These are phyloP conservation scores for Chlamydomonas urium DNA, from an alignment of 139 green algal genomes.

Conservation along the genomic window DNA sequence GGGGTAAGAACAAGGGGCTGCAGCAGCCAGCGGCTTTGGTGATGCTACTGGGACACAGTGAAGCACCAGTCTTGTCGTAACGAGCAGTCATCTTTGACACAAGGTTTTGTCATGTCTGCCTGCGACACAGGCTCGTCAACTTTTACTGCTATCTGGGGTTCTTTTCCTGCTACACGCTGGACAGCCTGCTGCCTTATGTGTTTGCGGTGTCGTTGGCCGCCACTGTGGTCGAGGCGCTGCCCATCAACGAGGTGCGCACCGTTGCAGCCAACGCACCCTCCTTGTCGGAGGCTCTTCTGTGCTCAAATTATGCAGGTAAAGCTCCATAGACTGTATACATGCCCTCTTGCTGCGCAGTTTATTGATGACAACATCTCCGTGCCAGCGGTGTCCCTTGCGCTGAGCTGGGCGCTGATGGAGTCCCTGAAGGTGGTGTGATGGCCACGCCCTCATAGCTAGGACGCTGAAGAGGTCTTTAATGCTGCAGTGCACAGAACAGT, in stretches of 20 bases:
- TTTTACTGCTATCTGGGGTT: conserved; percentile 54
- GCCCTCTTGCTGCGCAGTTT: neutral
- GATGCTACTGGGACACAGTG: neutral
- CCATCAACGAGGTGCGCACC: conserved; percentile 50
- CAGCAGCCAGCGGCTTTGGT: neutral
- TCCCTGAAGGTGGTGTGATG: too few relatives aligned
- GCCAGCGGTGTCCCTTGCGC: conserved; percentile 45
- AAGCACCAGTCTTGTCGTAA: too few relatives aligned
- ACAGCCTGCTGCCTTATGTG: conserved; percentile 37
- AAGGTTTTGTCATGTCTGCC: neutral
- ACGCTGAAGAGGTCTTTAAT: too few relatives aligned
- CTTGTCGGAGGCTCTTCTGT: neutral
- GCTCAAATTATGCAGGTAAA: neutral
- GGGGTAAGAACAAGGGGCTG: conserved; percentile 20
- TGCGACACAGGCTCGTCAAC: conserved; percentile 33
- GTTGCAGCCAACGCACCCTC: neutral
- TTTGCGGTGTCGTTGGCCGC: conserved; percentile 42
- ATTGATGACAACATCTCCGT: conserved; percentile 95
- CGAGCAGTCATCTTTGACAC: too few relatives aligned
- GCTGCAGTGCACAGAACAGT: too few relatives aligned
- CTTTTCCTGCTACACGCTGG: conserved; percentile 35
- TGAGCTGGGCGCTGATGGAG: neutral
- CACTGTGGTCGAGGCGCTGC: conserved; percentile 81
- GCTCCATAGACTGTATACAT: neutral
- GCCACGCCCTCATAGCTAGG: too few relatives aligned